phyloP scores from a whole-genome alignment of 2,329 filamentous ascomycete genomes.

The Fusarium secorum region DNA sequence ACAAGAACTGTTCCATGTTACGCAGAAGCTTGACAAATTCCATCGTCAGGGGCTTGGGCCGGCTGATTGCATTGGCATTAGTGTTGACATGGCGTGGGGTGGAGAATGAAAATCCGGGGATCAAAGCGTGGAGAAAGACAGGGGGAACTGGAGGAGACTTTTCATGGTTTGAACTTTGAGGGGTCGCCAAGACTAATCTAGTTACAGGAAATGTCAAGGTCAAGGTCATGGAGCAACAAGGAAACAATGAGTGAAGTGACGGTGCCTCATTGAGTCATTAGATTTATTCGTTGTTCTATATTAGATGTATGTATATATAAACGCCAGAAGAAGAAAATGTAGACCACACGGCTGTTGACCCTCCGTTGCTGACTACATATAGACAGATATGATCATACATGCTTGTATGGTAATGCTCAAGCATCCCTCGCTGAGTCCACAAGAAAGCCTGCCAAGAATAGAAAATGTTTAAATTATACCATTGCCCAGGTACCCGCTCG shows the following conservation, averaged over 20 bases:
- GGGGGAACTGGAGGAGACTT: slow-evolving; percentile 8
- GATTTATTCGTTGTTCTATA: slow-evolving; percentile 22
- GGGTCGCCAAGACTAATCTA: slow-evolving; percentile 6
- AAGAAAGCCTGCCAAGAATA: background rate
- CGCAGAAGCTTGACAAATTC: slow-evolving; percentile 23
- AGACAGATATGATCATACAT: slow-evolving; percentile 22
- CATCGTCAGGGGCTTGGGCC: background rate
- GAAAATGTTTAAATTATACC: slow-evolving; percentile 20
- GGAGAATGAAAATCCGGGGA: slow-evolving; percentile 33
- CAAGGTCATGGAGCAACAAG: background rate
- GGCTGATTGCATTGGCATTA: background rate
- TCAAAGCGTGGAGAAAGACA: slow-evolving; percentile 19
- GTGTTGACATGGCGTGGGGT: slow-evolving; percentile 12
- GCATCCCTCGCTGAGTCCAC: slow-evolving; percentile 9
- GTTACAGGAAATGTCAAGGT: background rate
- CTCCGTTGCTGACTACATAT: background rate
- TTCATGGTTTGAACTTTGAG: background rate
- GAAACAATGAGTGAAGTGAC: background rate
- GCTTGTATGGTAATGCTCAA: slow-evolving; percentile 14
- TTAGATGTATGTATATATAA: slow-evolving; percentile 4
- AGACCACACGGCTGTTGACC: background rate
- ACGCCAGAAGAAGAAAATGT: background rate
- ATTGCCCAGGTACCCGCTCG: slow-evolving; percentile 25
- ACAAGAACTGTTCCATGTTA: slow-evolving; percentile 7
- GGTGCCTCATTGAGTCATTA: slow-evolving; percentile 14